Base-by-base conservation (phyloP, 1,284 basidiomycete species). In the Sanguinoderma infundibulare region DNA sequence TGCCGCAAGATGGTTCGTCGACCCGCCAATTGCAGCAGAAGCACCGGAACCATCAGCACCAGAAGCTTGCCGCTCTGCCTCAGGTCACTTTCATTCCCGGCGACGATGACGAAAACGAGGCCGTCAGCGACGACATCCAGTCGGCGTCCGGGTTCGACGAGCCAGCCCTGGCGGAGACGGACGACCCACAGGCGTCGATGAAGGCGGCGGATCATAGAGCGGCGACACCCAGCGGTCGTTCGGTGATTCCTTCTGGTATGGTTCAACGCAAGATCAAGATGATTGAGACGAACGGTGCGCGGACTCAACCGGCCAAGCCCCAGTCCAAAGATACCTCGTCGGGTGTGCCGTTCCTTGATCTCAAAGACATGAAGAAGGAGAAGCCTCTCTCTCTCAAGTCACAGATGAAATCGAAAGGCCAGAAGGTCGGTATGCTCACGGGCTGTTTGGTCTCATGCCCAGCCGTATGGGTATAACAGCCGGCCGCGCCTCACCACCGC, bases 101-200 rank as follows among this genome's bases (percentile, higher is more conserved):
- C 44, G 51, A 24, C 12, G 39, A 28, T 40, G 26, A 55, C 55
- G 42, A 57, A 15, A 40, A 60, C 17, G 64, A 66, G 4, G 50
- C 32, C n/a, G 17, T 49, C 15, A 62, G 62, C 56, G 57, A 57
- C 22, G 55, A 61, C 2, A 61, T 67, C 44, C 46, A 67, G 61
- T 57, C 60, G 6, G 59, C 55, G 28, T 51, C 59, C 8, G 60
- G 40, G 4, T 61, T 54, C 20, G 61, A 61, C 20, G 39, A 35
- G 34, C 54, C 50, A 1, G 57, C 36, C 38, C 30, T 17, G 47
- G 47, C 24, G 22, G 44, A 50, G 47, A 20, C 30, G 30, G 17
- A 34, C n/a, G 20, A 22, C 8, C 15, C 46, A 28, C 28, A 14
- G 8, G 10, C 7, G 9, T 5, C 3, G 49, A 17, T 20, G 32